Evolutionary conservation across 2,329 filamentous ascomycete genomes (phyloP), one percentile per base, ranked within the genome.

Genomic region (Neobulgaria alba): DNA sequence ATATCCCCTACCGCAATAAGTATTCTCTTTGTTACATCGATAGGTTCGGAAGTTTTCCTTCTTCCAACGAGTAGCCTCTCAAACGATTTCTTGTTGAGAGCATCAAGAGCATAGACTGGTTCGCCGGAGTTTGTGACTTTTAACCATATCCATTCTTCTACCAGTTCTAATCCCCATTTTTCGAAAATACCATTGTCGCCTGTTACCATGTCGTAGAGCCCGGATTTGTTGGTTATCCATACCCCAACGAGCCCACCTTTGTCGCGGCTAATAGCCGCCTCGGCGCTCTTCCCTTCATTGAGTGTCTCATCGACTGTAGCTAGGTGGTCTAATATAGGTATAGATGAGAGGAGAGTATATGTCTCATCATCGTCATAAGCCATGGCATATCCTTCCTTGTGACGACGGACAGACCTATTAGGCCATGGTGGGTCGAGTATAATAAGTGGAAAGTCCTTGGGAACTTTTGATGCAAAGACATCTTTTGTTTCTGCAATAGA

Each of bases 371-470:
- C 45, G 21, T 63, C 63, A 37, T 63, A 55, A 4, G 69, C 67
- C 4, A 69, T 74, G 2, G 54, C 48, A 58, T 78, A 75, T 49
- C 68, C 53, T 54, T 64, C 67, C 53, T 75, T 78, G n/a, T n/a
- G n/a, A 29, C 82, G 69, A 50, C 73, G 72, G 10, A 77, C 85
- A 4, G 84, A 89, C 33, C 79, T 73, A 56, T 87, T 90, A 0
- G 85, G 83, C 85, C 85, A 90, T 1, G 85, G 85, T 3, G 85
- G 85, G 56, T 90, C 85, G 15, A 89, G 64, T 5, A 88, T 59
- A 29, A 89, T 67, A 33, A 89, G 65, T 48, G 84, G 67, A 59
- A 90, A 88, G n/a, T n/a, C n/a, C 5, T 58, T 53, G 15, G 72
- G 68, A 2, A 71, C 67, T 3, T 54, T 56, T 10, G 60, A 49